Evolutionary conservation across 495 filamentous ascomycete species (phyloP).

Genomic region (Aspergillus mulundensis): DNA sequence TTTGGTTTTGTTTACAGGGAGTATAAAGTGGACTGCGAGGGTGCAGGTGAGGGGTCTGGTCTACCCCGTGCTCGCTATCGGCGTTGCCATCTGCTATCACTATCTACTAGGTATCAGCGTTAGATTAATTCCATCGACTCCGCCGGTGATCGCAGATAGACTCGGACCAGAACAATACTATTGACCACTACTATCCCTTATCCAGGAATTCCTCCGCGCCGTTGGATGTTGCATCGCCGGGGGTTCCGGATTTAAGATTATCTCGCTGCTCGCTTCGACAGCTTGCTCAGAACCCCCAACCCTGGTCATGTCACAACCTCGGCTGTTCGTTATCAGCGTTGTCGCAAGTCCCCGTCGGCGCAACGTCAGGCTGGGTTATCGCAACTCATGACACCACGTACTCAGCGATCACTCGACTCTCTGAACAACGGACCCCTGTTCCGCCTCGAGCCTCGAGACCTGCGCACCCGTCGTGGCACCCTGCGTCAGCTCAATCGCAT

Average conservation of each 20-base stretch:
- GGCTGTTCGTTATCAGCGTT: background rate
- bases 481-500: slow-evolving; percentile 16
- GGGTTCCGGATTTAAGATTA: background rate
- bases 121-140: background rate
- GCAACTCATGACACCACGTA: background rate
- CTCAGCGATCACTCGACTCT: background rate
- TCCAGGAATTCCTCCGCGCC: background rate
- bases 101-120: too few species aligned
- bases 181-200: background rate
- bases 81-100: background rate
- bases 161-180: background rate
- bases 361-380: background rate
- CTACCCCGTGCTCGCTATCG: background rate
- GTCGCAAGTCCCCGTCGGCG: background rate
- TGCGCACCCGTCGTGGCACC: slow-evolving; percentile 19
- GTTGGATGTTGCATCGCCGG: background rate
- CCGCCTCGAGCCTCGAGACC: background rate
- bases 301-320: background rate
- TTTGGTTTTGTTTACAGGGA: background rate
- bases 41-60: background rate
- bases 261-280: background rate
- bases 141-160: background rate
- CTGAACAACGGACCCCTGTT: slow-evolving; percentile 1
- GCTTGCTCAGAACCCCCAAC: background rate
- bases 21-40: background rate